These are phyloP conservation scores for Diaporthe longicolla DNA, from an alignment of 2,329 filamentous ascomycete genomes.

Conservation along the genomic window DNA sequence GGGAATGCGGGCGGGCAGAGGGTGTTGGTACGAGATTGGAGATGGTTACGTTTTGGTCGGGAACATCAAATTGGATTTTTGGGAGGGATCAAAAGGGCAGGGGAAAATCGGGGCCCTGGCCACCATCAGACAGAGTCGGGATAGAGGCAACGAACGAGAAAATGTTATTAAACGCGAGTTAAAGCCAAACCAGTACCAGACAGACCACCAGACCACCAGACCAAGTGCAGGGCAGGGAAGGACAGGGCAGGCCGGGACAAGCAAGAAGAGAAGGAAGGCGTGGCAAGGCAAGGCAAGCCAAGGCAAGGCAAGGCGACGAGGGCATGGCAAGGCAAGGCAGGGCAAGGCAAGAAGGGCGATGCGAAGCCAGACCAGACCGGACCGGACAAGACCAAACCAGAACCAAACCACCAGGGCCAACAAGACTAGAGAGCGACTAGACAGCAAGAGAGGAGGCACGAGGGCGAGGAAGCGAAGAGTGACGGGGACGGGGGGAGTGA, in stretches of 20 bases:
- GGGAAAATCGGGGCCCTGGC: conserved; percentile 64
- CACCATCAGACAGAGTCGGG: conserved; percentile 43
- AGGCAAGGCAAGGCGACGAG: conserved; percentile 14
- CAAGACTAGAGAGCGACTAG: conserved; percentile 14
- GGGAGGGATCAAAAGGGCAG: conserved; percentile 54
- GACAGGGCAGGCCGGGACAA: not conserved
- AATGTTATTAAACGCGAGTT: conserved; percentile 50
- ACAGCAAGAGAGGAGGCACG: not conserved
- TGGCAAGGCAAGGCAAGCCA: not conserved
- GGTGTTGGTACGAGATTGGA: conserved; percentile 52
- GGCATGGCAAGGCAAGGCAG: not conserved
- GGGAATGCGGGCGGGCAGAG: conserved; percentile 54
- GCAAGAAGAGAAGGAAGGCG: conserved; percentile 41
- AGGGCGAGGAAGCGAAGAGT: conserved; percentile 10
- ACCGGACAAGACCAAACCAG: conserved; percentile 21
- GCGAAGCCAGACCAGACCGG: conserved; percentile 12
- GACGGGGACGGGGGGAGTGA: not conserved
- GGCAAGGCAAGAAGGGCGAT: too few relatives aligned
- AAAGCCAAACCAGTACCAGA: conserved; percentile 46
- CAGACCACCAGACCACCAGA: not conserved
- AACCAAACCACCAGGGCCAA: conserved; percentile 32
- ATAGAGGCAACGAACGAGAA: conserved; percentile 43
- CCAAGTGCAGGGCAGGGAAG: conserved; percentile 18
- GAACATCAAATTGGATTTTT: conserved; percentile 58
- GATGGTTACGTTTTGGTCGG: conserved; percentile 67